phyloP scores from a whole-genome alignment of 805 yeast species.

The Wickerhamomyces canadensis region DNA sequence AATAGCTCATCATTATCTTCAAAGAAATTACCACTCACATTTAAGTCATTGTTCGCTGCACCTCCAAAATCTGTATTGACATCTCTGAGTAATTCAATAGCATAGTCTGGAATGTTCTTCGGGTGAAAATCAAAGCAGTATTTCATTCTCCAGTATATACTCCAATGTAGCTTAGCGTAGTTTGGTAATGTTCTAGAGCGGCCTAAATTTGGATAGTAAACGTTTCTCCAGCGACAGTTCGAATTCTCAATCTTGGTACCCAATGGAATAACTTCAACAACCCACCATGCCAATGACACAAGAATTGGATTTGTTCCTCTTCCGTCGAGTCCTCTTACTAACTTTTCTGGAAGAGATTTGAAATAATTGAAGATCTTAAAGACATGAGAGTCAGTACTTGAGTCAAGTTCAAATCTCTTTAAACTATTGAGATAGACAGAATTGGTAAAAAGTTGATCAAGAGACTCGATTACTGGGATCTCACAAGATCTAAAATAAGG shows the following conservation, averaged over 20 bases:
- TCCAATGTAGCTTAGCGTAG: conserved; percentile 53
- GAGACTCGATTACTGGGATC: conserved; percentile 3
- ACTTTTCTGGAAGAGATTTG: conserved; percentile 17
- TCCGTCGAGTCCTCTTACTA: conserved; percentile 30
- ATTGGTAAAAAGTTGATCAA: conserved; percentile 11
- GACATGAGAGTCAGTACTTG: too few relatives aligned
- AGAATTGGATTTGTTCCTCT: conserved; percentile 29
- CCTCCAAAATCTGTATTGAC: too few relatives aligned
- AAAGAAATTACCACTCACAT: not conserved
- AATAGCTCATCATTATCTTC: conserved; percentile 4
- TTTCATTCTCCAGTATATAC: conserved; percentile 51
- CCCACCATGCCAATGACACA: conserved; percentile 49
- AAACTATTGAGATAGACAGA: conserved; percentile 15
- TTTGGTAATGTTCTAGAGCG: conserved; percentile 43
- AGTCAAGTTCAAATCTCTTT: conserved; percentile 10
- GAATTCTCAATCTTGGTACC: conserved; percentile 44
- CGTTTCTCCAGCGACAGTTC: conserved; percentile 44
- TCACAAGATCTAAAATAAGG: conserved; percentile 19
- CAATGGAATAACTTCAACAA: conserved; percentile 54
- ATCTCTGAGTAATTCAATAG: conserved; percentile 20
- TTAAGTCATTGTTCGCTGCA: too few relatives aligned
- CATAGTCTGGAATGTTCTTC: conserved; percentile 35
- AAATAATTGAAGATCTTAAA: conserved; percentile 9
- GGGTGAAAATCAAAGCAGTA: conserved; percentile 42
- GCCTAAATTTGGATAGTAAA: conserved; percentile 53